These are phyloP conservation scores for Citeromyces hawaiiensis DNA, from an alignment of 1,139 yeast genomes.

Conservation along the genomic window DNA sequence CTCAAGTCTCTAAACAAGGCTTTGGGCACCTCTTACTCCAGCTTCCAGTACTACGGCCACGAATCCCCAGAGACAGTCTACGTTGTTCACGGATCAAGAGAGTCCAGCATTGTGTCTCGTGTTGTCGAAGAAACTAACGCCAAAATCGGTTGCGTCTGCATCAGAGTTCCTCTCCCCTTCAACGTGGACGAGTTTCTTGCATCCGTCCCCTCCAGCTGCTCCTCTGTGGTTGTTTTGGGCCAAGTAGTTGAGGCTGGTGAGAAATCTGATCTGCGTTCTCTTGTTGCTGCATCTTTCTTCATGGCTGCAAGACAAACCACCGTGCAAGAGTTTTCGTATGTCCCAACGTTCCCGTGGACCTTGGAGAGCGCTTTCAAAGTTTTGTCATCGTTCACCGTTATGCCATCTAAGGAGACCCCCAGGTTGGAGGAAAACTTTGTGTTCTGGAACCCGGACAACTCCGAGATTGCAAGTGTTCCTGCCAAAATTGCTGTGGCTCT, in stretches of 20 bases:
- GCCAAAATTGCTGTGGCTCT: conserved; percentile 59
- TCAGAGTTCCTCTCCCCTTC: conserved; percentile 74
- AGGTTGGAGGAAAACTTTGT: conserved; percentile 37
- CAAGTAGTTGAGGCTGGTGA: conserved; percentile 27
- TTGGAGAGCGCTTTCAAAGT: conserved; percentile 24
- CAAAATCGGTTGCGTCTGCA: conserved; percentile 51
- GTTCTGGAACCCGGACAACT: conserved; percentile 60
- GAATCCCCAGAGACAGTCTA: conserved; percentile 53
- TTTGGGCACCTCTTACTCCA: conserved; percentile 40
- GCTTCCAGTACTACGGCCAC: conserved; percentile 62
- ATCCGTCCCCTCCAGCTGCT: conserved; percentile 43
- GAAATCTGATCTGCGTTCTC: conserved; percentile 42
- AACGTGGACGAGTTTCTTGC: conserved; percentile 44
- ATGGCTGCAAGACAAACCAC: conserved; percentile 23
- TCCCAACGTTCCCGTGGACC: conserved; percentile 43
- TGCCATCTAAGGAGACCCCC: conserved; percentile 16
- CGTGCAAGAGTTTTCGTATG: conserved; percentile 33
- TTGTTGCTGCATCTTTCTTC: conserved; percentile 61
- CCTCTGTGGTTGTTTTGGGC: conserved; percentile 52
- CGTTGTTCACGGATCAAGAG: conserved; percentile 67
- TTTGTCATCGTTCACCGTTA: conserved; percentile 28
- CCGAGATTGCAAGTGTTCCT: conserved; percentile 40
- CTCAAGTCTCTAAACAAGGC: conserved; percentile 38
- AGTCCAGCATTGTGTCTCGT: conserved; percentile 37
- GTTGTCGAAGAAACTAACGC: conserved; percentile 23